Evolutionary conservation across 1,139 yeast genomes (phyloP).

Genomic region (Ogataea hybrid): DNA sequence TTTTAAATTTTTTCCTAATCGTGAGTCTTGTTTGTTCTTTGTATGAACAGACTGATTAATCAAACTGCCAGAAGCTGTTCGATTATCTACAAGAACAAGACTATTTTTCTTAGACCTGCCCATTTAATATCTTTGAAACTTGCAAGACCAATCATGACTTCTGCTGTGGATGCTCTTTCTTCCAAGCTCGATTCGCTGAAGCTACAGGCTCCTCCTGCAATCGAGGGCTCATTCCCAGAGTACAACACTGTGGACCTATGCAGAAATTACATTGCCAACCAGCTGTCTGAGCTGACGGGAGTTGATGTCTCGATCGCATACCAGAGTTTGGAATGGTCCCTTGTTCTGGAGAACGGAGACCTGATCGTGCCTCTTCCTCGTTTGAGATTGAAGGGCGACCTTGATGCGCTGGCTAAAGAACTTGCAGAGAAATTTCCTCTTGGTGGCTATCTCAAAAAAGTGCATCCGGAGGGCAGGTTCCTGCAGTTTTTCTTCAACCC

Average conservation of each 20-base stretch:
- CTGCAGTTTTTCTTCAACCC: slow-evolving; percentile 84
- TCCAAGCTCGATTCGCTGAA: slow-evolving; percentile 33
- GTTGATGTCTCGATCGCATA: slow-evolving; percentile 69
- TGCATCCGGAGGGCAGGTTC: slow-evolving; percentile 85
- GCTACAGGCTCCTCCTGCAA: slow-evolving; percentile 33
- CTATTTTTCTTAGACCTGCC: not conserved
- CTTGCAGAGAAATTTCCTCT: slow-evolving; percentile 72
- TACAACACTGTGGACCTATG: slow-evolving; percentile 75
- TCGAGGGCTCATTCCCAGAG: slow-evolving; percentile 62
- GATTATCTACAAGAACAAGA: slow-evolving; percentile 1
- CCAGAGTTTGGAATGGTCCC: slow-evolving; percentile 87
- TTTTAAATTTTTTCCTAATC: slow-evolving; percentile 1
- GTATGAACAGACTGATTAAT: slow-evolving; percentile 9
- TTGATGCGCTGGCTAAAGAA: slow-evolving; percentile 67
- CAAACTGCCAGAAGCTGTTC: slow-evolving; percentile 4
- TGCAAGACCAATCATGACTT: slow-evolving; percentile 17
- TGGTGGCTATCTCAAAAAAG: slow-evolving; percentile 66
- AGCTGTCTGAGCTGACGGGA: slow-evolving; percentile 68
- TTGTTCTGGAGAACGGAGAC: slow-evolving; percentile 88
- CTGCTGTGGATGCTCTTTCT: slow-evolving; percentile 27
- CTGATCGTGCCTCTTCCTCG: slow-evolving; percentile 91
- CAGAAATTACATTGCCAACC: slow-evolving; percentile 85
- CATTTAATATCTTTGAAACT: not conserved
- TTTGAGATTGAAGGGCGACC: slow-evolving; percentile 81
- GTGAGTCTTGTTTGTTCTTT: slow-evolving; percentile 5